phyloP scores from a whole-genome alignment of 495 filamentous ascomycete genomes.

The Tuber indicum region DNA sequence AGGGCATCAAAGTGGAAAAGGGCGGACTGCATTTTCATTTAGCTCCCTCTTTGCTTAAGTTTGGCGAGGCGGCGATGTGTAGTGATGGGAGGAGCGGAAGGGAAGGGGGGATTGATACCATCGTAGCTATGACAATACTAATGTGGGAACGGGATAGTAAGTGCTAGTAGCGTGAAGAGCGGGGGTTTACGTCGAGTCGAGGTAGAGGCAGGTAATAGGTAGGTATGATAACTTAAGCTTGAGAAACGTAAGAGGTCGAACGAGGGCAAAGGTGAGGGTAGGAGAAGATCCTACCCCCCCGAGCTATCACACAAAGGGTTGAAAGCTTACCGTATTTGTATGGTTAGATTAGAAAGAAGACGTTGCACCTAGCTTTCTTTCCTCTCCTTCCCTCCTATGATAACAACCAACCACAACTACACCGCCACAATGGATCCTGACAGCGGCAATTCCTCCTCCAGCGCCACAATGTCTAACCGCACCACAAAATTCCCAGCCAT shows the following conservation, averaged over 20 bases:
- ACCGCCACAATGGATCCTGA: not conserved
- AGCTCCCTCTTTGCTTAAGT: slow-evolving; percentile 21
- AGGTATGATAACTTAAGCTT: not conserved
- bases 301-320: not conserved
- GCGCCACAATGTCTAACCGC: not conserved
- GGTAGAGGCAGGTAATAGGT: not conserved
- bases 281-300: not conserved
- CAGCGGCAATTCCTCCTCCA: not conserved
- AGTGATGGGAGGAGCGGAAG: not conserved
- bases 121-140: not conserved
- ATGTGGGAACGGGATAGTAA: slow-evolving; percentile 1
- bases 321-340: not conserved
- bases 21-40: slow-evolving; percentile 60
- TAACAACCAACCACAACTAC: not conserved
- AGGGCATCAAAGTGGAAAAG: slow-evolving; percentile 98
- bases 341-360: not conserved
- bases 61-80: not conserved
- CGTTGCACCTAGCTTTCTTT: slow-evolving; percentile 2
- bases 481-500: not conserved
- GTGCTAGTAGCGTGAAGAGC: slow-evolving; percentile 4
- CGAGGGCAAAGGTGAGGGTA: not conserved
- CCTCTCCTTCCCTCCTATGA: not conserved
- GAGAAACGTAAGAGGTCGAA: not conserved
- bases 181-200: not conserved
- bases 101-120: not conserved